Base-by-base conservation (phyloP, 2,329 filamentous ascomycete genomes). In the Diplodia seriata region DNA sequence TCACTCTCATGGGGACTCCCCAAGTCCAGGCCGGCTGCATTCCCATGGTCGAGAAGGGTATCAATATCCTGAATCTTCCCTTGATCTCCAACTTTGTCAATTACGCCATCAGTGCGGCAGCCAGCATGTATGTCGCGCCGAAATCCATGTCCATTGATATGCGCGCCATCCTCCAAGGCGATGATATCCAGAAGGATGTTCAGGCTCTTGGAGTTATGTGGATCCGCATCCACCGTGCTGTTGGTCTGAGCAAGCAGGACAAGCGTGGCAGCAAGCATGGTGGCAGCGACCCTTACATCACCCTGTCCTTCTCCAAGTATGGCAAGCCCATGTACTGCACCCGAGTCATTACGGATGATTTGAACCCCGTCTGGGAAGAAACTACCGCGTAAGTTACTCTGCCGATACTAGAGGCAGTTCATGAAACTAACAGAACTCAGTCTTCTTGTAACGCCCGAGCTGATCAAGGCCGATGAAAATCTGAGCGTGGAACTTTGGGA, bases 321-420 rank as follows among this genome's bases (percentile, higher is more conserved):
- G 92, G 91, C 68, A 99, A 99, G 81, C 94, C 94, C 1, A 96
- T 97, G 87, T 98, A 97, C 80, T 97, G 94, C 79, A 98, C 95
- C 1, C 89, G 95, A 57, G 94, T 98, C 63, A 97, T 98, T 71
- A 93, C 94, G 64, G 94, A 98, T 75, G 91, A 97, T 72, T 85
- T 97, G 66, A 97, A 98, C 74, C 95, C 95, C 0, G 85, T 97
- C 4, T 98, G 96, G 83, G 91, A 95, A 74, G 95, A 98, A 80
- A 91, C 88, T 1, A 89, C 92, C 53, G 93, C 92, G 50, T 67
- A 68, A 67, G 68, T 64, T 4, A 20, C 3, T 23, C 15, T 5
- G 6, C 23, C 15, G 38, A 26, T 40, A 1, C 20, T 15, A 14
- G 12, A n/a, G 18, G n/a, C 1, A n/a, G n/a, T 5, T 49, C 18